phyloP scores from a whole-genome alignment of 129 eudicot genomes.

The Artemisia tridentata region DNA sequence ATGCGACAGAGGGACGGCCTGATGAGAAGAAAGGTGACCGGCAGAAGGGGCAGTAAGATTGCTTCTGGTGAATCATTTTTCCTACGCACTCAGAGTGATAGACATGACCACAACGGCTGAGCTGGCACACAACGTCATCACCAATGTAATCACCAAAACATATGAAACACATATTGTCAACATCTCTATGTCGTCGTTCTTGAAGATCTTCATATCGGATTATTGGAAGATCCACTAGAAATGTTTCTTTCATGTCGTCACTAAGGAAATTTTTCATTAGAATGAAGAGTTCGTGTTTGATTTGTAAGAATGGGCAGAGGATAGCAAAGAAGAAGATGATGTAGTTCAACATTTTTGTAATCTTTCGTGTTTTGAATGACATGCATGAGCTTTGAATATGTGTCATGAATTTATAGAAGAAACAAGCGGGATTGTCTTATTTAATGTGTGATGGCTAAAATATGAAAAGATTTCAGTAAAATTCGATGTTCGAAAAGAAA shows the following conservation, averaged over 20 bases:
- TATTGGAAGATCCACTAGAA: constrained; percentile 23
- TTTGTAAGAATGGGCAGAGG: constrained; percentile 8
- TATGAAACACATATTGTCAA: constrained; percentile 23
- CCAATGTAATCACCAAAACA: constrained; percentile 16
- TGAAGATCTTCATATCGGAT: constrained; percentile 9
- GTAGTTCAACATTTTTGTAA: constrained; percentile 20
- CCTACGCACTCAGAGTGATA: constrained; percentile 30
- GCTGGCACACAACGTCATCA: constrained; percentile 30
- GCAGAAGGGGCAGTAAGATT: constrained; percentile 17
- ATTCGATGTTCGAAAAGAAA: no score
- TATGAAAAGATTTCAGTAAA: no score
- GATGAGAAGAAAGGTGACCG: background rate
- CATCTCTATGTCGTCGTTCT: constrained; percentile 16
- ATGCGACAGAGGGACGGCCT: background rate
- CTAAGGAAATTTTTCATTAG: constrained; percentile 1
- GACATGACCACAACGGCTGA: constrained; percentile 28
- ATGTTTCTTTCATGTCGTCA: background rate
- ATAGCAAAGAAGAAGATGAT: constrained; percentile 14
- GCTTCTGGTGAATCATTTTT: constrained; percentile 27
- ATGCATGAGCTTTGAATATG: background rate
- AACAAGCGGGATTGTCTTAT: no score
- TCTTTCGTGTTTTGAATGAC: background rate
- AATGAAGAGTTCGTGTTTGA: constrained; percentile 7
- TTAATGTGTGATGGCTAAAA: no score
- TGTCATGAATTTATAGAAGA: no score